Percentiles rank a stretch among this genome's conserved stretches.
Evolutionary conservation across 805 yeast species (phyloP).

Genomic region (Kodamaea kaohsiungensis): DNA sequence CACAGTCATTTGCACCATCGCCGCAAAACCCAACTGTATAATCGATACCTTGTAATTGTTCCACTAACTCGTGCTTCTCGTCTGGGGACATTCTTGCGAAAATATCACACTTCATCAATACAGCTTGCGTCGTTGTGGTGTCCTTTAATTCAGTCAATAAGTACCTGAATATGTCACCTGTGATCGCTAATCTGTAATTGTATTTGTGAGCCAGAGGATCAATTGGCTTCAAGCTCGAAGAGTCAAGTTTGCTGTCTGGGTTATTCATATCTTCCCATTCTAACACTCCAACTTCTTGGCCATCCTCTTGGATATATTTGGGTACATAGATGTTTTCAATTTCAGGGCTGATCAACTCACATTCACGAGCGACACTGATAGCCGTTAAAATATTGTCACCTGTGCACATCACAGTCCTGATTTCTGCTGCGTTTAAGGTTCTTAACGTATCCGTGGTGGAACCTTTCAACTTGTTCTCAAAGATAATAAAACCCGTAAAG

Average conservation of each 20-base stretch:
- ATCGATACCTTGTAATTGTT: slow-evolving; percentile 77
- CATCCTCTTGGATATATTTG: slow-evolving; percentile 41
- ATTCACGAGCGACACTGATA: slow-evolving; percentile 86
- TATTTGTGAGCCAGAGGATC: slow-evolving; percentile 28
- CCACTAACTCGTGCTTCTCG: slow-evolving; percentile 94
- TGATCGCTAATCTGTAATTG: slow-evolving; percentile 73
- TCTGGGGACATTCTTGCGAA: slow-evolving; percentile 99
- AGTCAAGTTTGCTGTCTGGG: slow-evolving; percentile 57
- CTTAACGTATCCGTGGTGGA: slow-evolving; percentile 62
- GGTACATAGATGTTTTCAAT: slow-evolving; percentile 53
- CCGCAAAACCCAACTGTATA: slow-evolving; percentile 98
- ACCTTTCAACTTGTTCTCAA: slow-evolving; percentile 85
- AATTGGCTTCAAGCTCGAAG: slow-evolving; percentile 57
- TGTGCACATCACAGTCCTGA: slow-evolving; percentile 93
- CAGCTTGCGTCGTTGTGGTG: slow-evolving; percentile 43
- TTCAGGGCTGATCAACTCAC: slow-evolving; percentile 58
- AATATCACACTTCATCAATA: slow-evolving; percentile 71
- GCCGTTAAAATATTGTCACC: slow-evolving; percentile 97
- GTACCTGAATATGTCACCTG: slow-evolving; percentile 89
- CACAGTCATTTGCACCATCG: slow-evolving; percentile 99
- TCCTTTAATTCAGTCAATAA: slow-evolving; percentile 59
- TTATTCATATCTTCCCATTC: slow-evolving; percentile 73
- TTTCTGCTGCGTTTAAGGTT: slow-evolving; percentile 62
- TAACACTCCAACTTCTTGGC: slow-evolving; percentile 25
- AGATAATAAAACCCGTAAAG: slow-evolving; percentile 86